phyloP scores from a whole-genome alignment of 305 asterid species.

The Plantago lanceolata region DNA sequence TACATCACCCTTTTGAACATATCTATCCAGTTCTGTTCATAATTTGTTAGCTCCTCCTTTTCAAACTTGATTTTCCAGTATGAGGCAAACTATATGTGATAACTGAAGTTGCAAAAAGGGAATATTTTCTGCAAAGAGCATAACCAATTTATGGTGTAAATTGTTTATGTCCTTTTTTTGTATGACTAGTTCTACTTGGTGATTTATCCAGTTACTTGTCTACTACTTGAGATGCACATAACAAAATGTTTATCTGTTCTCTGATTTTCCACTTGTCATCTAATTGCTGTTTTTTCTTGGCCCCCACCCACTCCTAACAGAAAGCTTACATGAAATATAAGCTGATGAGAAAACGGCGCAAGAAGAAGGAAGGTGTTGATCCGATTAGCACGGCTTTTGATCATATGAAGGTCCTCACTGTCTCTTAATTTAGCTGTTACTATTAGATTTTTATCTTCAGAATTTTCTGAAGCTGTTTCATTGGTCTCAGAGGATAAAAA shows the following conservation, averaged over 20 bases:
- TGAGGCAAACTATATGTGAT: too few species aligned
- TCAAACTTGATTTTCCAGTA: too few species aligned
- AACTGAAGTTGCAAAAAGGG: neutral
- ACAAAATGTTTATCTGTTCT: conserved; percentile 1
- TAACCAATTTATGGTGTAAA: conserved; percentile 5
- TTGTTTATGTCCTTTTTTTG: neutral
- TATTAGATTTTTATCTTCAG: conserved; percentile 20
- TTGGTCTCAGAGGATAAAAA: conserved; percentile 72
- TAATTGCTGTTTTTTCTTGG: conserved; percentile 29
- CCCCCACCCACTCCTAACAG: conserved; percentile 36
- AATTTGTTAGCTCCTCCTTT: too few species aligned
- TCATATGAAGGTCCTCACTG: conserved; percentile 78
- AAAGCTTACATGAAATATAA: conserved; percentile 50
- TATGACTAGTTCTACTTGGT: conserved; percentile 3
- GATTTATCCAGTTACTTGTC: conserved; percentile 8
- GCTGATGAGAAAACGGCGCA: conserved; percentile 42
- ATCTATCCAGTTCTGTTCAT: too few species aligned
- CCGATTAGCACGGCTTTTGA: conserved; percentile 96
- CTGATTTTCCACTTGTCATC: conserved; percentile 24
- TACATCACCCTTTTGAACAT: too few species aligned
- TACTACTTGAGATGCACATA: conserved; percentile 8
- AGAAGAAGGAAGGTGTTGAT: conserved; percentile 70
- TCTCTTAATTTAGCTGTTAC: conserved; percentile 20
- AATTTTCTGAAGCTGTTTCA: conserved; percentile 26
- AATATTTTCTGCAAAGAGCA: neutral